A percentile compares a stretch with the other conserved stretches of the same genome.
phyloP scores from a whole-genome alignment of 1,284 basidiomycete genomes.

The Cutaneotrichosporon sp. region DNA sequence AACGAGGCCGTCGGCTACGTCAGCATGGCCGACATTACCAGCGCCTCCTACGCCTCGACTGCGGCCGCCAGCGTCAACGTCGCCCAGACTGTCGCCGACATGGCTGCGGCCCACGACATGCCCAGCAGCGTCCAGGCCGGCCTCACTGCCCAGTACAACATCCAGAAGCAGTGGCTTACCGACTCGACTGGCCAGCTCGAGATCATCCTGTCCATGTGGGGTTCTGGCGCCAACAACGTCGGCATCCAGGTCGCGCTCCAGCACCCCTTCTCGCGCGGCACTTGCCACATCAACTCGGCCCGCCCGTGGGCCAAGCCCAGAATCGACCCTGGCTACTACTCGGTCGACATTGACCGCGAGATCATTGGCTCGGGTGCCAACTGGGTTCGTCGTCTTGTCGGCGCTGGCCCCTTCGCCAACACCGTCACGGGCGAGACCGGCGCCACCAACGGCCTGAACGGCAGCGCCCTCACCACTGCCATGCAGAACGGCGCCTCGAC shows the following conservation, averaged over 20 bases:
- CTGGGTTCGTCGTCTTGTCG: constrained; percentile 42
- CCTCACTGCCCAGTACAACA: constrained; percentile 42
- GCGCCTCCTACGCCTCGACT: constrained; percentile 21
- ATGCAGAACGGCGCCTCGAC: constrained; percentile 44
- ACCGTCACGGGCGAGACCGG: constrained; percentile 37
- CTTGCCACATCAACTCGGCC: constrained; percentile 59
- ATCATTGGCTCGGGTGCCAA: constrained; percentile 39
- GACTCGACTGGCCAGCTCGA: constrained; percentile 49
- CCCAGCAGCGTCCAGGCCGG: constrained; percentile 44
- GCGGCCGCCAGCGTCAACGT: constrained; percentile 59
- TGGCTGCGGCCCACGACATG: constrained; percentile 50
- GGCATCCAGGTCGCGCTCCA: constrained; percentile 52
- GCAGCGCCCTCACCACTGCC: constrained; percentile 43
- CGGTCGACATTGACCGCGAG: constrained; percentile 46
- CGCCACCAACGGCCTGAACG: constrained; percentile 31
- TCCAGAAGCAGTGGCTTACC: constrained; percentile 41
- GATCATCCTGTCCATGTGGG: constrained; percentile 49
- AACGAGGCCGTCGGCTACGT: constrained; percentile 44
- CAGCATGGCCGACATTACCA: constrained; percentile 34
- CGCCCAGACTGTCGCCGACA: constrained; percentile 70
- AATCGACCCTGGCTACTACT: constrained; percentile 67
- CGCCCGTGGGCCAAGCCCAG: constrained; percentile 61
- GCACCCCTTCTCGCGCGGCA: constrained; percentile 54
- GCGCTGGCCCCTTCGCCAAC: constrained; percentile 34
- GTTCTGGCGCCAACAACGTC: constrained; percentile 32